A percentile compares a stretch with the other conserved stretches of the same genome.
These are phyloP conservation scores for Heliamphora exappendiculata DNA, from an alignment of 148 eudicot genomes.

Conservation along the genomic window DNA sequence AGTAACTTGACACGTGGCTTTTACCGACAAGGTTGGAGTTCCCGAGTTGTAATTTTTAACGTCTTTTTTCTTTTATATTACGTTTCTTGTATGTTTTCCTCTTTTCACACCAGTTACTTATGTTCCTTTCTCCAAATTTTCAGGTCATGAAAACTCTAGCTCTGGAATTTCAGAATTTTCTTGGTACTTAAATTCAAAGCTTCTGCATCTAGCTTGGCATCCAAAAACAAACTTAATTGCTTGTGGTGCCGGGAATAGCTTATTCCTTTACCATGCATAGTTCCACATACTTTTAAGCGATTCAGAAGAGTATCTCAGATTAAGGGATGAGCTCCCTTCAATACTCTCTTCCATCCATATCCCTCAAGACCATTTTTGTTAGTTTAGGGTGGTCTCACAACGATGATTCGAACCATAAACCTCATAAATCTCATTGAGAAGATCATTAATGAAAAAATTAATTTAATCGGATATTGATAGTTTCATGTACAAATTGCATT, in stretches of 20 bases:
- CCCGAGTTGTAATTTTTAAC: background rate
- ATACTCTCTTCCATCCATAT: too few species aligned
- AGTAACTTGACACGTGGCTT: slow-evolving; percentile 45
- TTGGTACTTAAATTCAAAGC: slow-evolving; percentile 31
- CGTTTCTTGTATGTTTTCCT: background rate
- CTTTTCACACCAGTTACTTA: background rate
- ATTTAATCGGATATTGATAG: too few species aligned
- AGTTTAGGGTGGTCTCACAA: too few species aligned
- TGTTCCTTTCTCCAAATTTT: background rate
- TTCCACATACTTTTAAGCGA: background rate
- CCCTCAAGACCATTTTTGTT: too few species aligned
- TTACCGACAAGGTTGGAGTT: slow-evolving; percentile 30
- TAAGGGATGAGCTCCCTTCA: too few species aligned
- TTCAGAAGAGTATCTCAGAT: background rate
- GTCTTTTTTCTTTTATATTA: background rate
- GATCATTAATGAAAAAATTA: too few species aligned
- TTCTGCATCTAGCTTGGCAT: slow-evolving; percentile 50
- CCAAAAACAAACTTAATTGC: slow-evolving; percentile 42
- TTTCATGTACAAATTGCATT: too few species aligned
- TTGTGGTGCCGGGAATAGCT: slow-evolving; percentile 36
- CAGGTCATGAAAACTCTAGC: slow-evolving; percentile 27
- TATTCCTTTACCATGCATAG: slow-evolving; percentile 37
- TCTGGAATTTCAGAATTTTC: slow-evolving; percentile 21
- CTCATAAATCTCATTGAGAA: too few species aligned
- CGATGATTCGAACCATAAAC: too few species aligned